Evolutionary conservation across 305 asterid species (phyloP).

Genomic region (Ilex paraguariensis): DNA sequence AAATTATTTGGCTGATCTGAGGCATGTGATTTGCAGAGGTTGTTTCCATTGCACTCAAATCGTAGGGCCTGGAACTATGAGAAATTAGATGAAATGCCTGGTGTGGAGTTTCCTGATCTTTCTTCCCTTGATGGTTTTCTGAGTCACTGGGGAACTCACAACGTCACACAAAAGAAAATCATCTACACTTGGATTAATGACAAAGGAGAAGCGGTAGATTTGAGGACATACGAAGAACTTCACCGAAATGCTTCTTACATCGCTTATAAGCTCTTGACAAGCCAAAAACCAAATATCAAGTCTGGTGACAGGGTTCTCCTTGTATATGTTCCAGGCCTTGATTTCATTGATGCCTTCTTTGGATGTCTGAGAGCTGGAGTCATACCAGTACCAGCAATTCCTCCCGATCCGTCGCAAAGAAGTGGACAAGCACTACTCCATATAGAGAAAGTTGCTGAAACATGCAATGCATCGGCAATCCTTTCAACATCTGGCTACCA

Average conservation of each 20-base stretch:
- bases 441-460: slow-evolving; percentile 59
- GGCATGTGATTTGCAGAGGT: slow-evolving; percentile 37
- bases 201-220: slow-evolving; percentile 38
- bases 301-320: slow-evolving; percentile 76
- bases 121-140: slow-evolving; percentile 58
- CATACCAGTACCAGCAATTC: slow-evolving; percentile 80
- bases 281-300: slow-evolving; percentile 48
- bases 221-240: slow-evolving; percentile 53
- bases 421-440: slow-evolving; percentile 81
- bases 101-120: slow-evolving; percentile 55
- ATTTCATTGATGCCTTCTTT: slow-evolving; percentile 74
- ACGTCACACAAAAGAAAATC: slow-evolving; percentile 31
- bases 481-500: slow-evolving; percentile 64
- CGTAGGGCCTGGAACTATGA: slow-evolving; percentile 28
- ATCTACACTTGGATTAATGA: slow-evolving; percentile 77
- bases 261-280: slow-evolving; percentile 57
- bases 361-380: slow-evolving; percentile 74
- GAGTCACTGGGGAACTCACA: slow-evolving; percentile 64
- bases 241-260: slow-evolving; percentile 60
- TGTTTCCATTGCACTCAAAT: slow-evolving; percentile 41
- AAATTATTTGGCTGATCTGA: too few species aligned
- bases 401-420: slow-evolving; percentile 88
- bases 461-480: slow-evolving; percentile 66
- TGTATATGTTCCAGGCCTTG: slow-evolving; percentile 71
- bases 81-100: slow-evolving; percentile 34